Evolutionary conservation across 495 filamentous ascomycete genomes (phyloP), one percentile per base, ranked within the genome.

Genomic region (Xylaria telfairii): DNA sequence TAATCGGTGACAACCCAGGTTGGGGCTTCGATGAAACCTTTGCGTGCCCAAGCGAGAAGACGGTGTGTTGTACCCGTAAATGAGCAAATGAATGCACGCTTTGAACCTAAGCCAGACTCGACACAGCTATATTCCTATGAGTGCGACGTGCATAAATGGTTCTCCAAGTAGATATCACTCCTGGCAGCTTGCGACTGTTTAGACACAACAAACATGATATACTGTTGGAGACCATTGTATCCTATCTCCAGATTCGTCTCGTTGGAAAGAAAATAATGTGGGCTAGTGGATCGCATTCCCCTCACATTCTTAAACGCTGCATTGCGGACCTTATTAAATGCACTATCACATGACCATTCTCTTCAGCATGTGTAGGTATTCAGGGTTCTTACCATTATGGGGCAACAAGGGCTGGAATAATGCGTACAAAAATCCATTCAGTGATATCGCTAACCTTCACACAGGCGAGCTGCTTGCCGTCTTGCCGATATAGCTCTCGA

Each of bases 21-120:
- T 37, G 56, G 30, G 32, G 32, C 56, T 34, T n/a, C n/a, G 19
- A 34, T 41, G 57, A 62, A 69, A 56, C 15, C 32, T 28, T 2
- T 19, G 32, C 19, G 32, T 53, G n/a, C 24, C 21, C 56, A 62
- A 19, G 39, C 53, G 24, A 49, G 54, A 37, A 69, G 5, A 42
- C 39, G 39, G 67, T 26, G 56, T 51, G 56, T 68, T 9, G 65
- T 28, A 57, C 41, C 54, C 65, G 65, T 42, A 42, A 67, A 46
- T 56, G 28, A 47, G 41, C 41, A 32, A 30, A 47, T 63, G 41
- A 30, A 37, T 24, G 39, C 2, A 56, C 28, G 24, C 41, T 19
- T 26, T 39, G 28, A 21, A 24, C n/a, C 34, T 54, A 19, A 47
- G 28, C 41, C 19, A 12, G 39, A 59, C 28, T 32, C 9, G 34